Percentiles rank a stretch among this genome's conserved stretches.
Evolutionary conservation across 1,139 yeast genomes (phyloP).

Genomic region (Torulaspora pretoriensis): DNA sequence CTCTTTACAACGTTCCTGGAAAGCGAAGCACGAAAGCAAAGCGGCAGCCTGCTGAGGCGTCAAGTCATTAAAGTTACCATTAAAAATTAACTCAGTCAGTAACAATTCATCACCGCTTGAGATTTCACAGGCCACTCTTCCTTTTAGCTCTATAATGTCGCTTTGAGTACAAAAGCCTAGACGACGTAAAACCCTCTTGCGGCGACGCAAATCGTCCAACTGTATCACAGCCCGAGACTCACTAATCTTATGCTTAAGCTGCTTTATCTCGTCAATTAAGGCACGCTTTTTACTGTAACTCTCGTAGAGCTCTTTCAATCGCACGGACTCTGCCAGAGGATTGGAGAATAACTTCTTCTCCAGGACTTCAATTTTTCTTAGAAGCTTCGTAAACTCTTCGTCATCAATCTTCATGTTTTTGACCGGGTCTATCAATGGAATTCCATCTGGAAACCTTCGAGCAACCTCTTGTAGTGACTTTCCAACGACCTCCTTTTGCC

Average conservation of each 20-base stretch:
- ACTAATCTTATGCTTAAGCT: conserved; percentile 57
- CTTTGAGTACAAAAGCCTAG: conserved; percentile 77
- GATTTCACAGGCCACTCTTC: conserved; percentile 94
- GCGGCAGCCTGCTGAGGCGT: conserved; percentile 91
- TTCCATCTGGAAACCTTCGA: conserved; percentile 81
- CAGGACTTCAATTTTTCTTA: conserved; percentile 75
- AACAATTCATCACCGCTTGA: conserved; percentile 91
- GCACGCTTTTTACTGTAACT: conserved; percentile 62
- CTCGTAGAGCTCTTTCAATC: conserved; percentile 57
- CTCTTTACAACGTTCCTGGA: conserved; percentile 92
- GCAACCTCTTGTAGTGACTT: conserved; percentile 77
- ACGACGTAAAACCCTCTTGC: conserved; percentile 83
- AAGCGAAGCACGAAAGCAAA: conserved; percentile 86
- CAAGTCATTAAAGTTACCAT: conserved; percentile 88
- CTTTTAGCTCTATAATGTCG: conserved; percentile 90
- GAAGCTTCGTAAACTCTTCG: conserved; percentile 62
- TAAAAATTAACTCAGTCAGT: conserved; percentile 85
- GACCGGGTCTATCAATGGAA: conserved; percentile 85
- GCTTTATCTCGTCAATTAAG: conserved; percentile 57
- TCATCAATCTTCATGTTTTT: conserved; percentile 89
- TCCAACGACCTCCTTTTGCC: conserved; percentile 67
- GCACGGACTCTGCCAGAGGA: conserved; percentile 64
- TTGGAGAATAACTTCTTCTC: conserved; percentile 68
- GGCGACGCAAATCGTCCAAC: conserved; percentile 85
- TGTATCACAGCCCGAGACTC: conserved; percentile 92